A percentile compares a stretch with the other conserved stretches of the same genome.
Conservation (phyloP, 441 rosid genomes). For the Arabidopsis lyrata region DNA sequence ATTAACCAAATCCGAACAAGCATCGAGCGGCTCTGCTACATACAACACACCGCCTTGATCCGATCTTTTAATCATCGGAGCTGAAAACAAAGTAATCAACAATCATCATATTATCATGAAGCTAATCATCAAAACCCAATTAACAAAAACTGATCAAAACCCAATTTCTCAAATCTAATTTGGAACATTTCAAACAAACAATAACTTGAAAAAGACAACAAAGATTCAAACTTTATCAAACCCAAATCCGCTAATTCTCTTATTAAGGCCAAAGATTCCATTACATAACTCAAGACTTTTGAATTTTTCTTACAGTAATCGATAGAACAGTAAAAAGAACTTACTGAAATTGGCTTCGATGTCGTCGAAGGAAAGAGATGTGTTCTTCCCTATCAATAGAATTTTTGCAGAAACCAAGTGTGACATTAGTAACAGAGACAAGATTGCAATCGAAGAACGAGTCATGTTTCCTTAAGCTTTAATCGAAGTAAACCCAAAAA, state of each 20-base stretch:
- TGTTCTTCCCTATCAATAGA: conserved; percentile 66
- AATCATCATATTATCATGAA: neutral
- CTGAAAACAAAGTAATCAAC: conserved; percentile 43
- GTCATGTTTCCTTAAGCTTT: conserved; percentile 20
- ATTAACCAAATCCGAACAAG: conserved; percentile 70
- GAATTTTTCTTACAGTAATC: neutral
- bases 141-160: neutral
- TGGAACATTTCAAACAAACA: neutral
- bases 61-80: conserved; percentile 61
- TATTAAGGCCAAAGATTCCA: neutral
- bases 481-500: neutral
- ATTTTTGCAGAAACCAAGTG: conserved; percentile 58
- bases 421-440: conserved; percentile 44
- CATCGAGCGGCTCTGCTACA: conserved; percentile 78
- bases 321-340: conserved; percentile 3
- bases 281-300: neutral
- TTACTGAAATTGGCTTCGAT: conserved; percentile 86
- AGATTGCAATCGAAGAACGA: conserved; percentile 43
- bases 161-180: neutral
- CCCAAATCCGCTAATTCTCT: neutral
- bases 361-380: conserved; percentile 69
- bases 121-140: neutral
- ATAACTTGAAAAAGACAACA: neutral
- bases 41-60: conserved; percentile 72
- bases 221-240: conserved; percentile 17